Evolutionary conservation across 75 land plant species (phyloP).

Genomic region (Sequoiadendron giganteum): DNA sequence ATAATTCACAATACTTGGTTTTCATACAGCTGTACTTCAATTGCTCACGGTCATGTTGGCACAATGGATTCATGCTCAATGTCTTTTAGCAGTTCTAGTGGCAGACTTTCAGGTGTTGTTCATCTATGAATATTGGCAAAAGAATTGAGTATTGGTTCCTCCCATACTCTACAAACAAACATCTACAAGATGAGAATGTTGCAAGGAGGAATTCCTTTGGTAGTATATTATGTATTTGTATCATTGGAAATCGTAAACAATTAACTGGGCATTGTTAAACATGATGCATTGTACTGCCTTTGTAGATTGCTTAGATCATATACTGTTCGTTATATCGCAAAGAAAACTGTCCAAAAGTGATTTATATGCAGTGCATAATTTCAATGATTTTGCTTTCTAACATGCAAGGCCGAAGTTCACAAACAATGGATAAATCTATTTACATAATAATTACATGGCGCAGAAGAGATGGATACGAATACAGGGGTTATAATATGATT

Average conservation of each 20-base stretch:
- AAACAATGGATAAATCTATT: too few relatives aligned
- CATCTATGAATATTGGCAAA: not conserved
- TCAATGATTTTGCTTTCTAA: too few relatives aligned
- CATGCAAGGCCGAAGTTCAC: too few relatives aligned
- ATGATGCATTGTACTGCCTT: too few relatives aligned
- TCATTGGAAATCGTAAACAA: not conserved
- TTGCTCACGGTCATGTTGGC: not conserved
- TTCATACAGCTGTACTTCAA: not conserved
- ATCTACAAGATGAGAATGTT: not conserved
- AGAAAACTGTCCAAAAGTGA: too few relatives aligned
- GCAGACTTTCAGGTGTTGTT: not conserved
- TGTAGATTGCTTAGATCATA: too few relatives aligned
- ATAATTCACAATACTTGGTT: not conserved
- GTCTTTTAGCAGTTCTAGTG: not conserved
- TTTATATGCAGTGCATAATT: too few relatives aligned
- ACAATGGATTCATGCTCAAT: not conserved
- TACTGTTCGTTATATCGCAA: too few relatives aligned
- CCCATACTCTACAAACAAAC: not conserved
- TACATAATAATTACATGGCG: too few relatives aligned
- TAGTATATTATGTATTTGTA: not conserved
- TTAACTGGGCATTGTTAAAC: not conserved
- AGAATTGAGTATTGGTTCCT: not conserved
- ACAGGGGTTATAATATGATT: too few relatives aligned
- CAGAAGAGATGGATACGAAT: too few relatives aligned
- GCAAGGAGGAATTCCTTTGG: not conserved